A percentile compares a stretch with the other conserved stretches of the same genome.
Evolutionary conservation across 352 stramenopile genomes (phyloP).

Genomic region (Globisporangium irregulare): DNA sequence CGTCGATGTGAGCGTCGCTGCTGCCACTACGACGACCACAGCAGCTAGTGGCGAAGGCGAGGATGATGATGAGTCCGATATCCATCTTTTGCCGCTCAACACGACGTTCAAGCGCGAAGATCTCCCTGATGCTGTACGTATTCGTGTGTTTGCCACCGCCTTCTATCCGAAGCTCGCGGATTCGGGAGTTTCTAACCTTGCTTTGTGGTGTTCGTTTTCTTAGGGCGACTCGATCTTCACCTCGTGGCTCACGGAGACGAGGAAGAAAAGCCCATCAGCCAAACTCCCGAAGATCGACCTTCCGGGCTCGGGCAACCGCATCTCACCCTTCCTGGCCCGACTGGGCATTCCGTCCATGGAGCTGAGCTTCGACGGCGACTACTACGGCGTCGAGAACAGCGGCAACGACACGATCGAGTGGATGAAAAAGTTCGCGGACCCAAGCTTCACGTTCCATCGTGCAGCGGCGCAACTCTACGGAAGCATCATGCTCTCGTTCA

Average conservation of each 20-base stretch:
- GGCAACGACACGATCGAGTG: constrained; percentile 67
- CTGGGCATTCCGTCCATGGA: constrained; percentile 73
- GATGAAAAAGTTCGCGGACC: constrained; percentile 76
- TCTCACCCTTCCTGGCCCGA: constrained; percentile 70
- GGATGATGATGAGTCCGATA: constrained; percentile 30
- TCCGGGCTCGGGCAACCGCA: constrained; percentile 44
- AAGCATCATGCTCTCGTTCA: constrained; percentile 73
- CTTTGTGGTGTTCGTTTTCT: neutral
- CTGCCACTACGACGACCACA: neutral
- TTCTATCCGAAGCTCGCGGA: neutral
- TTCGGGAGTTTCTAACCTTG: neutral
- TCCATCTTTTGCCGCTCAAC: constrained; percentile 55
- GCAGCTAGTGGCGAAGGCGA: neutral
- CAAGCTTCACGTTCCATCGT: constrained; percentile 68
- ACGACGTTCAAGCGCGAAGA: constrained; percentile 65
- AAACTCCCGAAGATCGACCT: constrained; percentile 54
- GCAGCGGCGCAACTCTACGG: constrained; percentile 77
- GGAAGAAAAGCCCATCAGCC: constrained; percentile 28
- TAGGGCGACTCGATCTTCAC: constrained; percentile 64
- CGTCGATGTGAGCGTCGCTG: neutral
- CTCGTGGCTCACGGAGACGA: constrained; percentile 63
- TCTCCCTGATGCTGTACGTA: constrained; percentile 33
- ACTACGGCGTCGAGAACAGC: constrained; percentile 60
- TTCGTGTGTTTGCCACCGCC: neutral
- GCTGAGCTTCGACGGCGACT: constrained; percentile 65